Base-by-base conservation (phyloP, 345 rosid species). In the Lenwebbia sp. region DNA sequence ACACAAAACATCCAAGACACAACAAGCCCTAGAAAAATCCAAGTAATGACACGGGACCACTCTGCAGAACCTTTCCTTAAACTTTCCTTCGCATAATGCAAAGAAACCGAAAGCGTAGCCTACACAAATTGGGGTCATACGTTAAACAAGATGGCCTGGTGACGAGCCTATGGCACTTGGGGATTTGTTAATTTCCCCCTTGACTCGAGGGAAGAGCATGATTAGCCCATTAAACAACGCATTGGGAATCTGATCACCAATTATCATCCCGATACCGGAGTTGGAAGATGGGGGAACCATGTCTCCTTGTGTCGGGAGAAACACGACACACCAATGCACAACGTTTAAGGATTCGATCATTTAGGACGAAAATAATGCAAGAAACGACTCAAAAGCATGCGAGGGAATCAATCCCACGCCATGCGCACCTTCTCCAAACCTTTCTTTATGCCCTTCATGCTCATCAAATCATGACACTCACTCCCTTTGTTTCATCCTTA, bases 211-310 rank as follows among this genome's bases (percentile, higher is more conserved):
- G 17, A 65, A 70, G 81, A 70, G 81, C 26, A 70, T 37, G 81
- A 37, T 70, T 70, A 37, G 47, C 47, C 81, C 81, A 37, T 70
- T 70, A 37, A 70, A 70, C 81, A 70, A 37, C 40, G 10, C 47
- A 70, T 70, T 33, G 81, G 81, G 47, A 70, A 70, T 70, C 81
- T 2, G 13, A 70, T 70, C 81, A 21, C 81, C 47, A 56, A 37
- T 70, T 70, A 70, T 26, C 85, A 21, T 41, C 54, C 37, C 70
- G 58, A 37, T 26, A 49, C 85, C 28, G 82, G 83, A 89, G 96
- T 91, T 90, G 93, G 92, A 88, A 87, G 89, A 88, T 86, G 90
- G 92, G 96, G 90, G 93, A 60, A 87, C 96, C 89, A 88, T 85
- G 51, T 86, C 23, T 88, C 85, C 62, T 81, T 75, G 84, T 93